phyloP scores from a whole-genome alignment of 331 rosid genomes.

The Malus hybrid region DNA sequence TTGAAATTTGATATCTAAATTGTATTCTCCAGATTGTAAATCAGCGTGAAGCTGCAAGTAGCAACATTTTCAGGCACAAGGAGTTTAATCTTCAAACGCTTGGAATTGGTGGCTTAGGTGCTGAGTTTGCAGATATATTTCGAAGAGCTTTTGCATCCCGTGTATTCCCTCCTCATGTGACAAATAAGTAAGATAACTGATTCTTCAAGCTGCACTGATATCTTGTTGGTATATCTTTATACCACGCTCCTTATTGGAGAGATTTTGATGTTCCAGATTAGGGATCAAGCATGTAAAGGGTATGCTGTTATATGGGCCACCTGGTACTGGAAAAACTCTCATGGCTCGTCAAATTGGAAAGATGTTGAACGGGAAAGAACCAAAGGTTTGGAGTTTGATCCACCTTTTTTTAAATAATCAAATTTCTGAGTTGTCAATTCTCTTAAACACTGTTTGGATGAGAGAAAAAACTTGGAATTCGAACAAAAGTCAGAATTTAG shows the following conservation, averaged over 20 bases:
- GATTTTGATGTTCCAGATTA: conserved; percentile 51
- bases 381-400: conserved; percentile 61
- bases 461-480: no score
- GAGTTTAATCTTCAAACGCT: conserved; percentile 88
- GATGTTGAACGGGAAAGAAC: conserved; percentile 89
- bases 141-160: conserved; percentile 99
- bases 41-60: conserved; percentile 88
- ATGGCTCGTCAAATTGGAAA: conserved; percentile 99
- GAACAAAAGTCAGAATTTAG: no score
- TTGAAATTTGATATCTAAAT: not conserved
- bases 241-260: conserved; percentile 23
- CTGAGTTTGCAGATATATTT: conserved; percentile 90
- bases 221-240: conserved; percentile 9
- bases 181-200: conserved; percentile 59
- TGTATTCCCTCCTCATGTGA: conserved; percentile 93
- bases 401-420: not conserved
- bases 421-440: not conserved
- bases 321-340: conserved; percentile 99
- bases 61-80: conserved; percentile 81
- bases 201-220: conserved; percentile 1
- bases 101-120: conserved; percentile 93
- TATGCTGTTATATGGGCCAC: conserved; percentile 96
- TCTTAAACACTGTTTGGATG: not conserved
- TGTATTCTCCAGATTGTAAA: conserved; percentile 57
- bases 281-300: conserved; percentile 98